A percentile compares a stretch with the other conserved stretches of the same genome.
phyloP scores from a whole-genome alignment of 805 yeast genomes.

The Ogataea ramenticola region DNA sequence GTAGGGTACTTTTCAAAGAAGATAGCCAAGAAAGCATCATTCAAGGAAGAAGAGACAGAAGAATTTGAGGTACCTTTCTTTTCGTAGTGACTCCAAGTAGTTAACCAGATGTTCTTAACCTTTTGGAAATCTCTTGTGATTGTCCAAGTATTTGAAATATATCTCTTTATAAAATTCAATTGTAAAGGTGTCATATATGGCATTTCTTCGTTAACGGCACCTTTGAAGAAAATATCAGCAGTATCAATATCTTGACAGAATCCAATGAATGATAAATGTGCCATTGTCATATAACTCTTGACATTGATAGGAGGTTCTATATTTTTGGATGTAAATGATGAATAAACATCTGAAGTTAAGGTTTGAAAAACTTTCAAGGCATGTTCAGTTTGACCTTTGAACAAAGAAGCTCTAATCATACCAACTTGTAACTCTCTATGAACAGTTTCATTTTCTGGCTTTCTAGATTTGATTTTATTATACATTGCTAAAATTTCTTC shows the following conservation, averaged over 20 bases:
- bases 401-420: conserved; percentile 66
- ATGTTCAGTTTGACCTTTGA: conserved; percentile 54
- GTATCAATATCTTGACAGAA: conserved; percentile 64
- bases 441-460: conserved; percentile 22
- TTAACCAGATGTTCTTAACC: conserved; percentile 55
- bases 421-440: conserved; percentile 53
- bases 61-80: conserved; percentile 43
- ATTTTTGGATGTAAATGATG: conserved; percentile 21
- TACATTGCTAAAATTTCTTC: conserved; percentile 54
- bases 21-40: conserved; percentile 59
- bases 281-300: conserved; percentile 54
- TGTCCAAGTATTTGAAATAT: conserved; percentile 53
- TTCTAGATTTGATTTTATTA: conserved; percentile 29
- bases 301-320: conserved; percentile 30
- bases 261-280: conserved; percentile 74
- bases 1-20: conserved; percentile 56
- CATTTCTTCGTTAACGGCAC: conserved; percentile 60
- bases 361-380: conserved; percentile 61
- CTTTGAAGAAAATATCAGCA: conserved; percentile 67
- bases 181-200: conserved; percentile 69
- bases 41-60: conserved; percentile 65
- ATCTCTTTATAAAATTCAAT: conserved; percentile 63
- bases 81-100: conserved; percentile 53
- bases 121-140: conserved; percentile 50
- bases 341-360: conserved; percentile 45